Evolutionary conservation across 768 basidiomycete species (phyloP), one percentile per base, ranked within the genome.

Genomic region (Filobasidium floriforme): DNA sequence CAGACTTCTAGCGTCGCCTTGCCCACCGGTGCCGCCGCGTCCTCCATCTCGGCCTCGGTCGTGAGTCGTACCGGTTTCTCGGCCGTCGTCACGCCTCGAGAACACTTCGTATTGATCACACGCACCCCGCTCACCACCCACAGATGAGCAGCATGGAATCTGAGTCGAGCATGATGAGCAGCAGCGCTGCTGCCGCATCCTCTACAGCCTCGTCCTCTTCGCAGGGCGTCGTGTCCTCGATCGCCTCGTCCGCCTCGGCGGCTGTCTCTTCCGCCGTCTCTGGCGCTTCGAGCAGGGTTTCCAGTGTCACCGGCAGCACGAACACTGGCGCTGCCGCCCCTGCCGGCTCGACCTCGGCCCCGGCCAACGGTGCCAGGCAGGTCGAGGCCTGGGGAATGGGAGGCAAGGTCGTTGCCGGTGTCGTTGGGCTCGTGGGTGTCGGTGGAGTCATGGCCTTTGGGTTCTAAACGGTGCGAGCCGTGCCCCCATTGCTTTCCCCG

Each of bases 11-110:
- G 52, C 26, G 55, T 55, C 28, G 63, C 63, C 24, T 44, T 55
- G 14, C 54, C 54, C 22, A 40, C 12, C 28, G 44, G 71, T n/a
- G 68, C 73, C 29, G 70, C 72, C 24, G 69, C 65, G 15, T 37
- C 32, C 9, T 67, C 67, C 26, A 59, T 76, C 60, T 55, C 72
- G 18, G 22, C 41, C 26, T 59, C 68, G 12, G 14, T 65, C 22
- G 66, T 40, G 28, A 55, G 49, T 63, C 59, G 28, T 52, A 61
- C 19, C 57, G 67, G 28, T 63, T 67, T 18, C 59, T 70, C 67
- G 60, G 66, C 5, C 43, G 46, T 26, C 70, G 41, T 65, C n/a
- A 49, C 61, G 18, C 61, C 64, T 51, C 32, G 32, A 60, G 43
- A 22, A 12, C 52, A 52, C 11, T 52, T 11, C 11, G 1, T 24